Percentiles rank a stretch among this genome's conserved stretches.
Evolutionary conservation across 441 rosid species (phyloP).

Genomic region (Arabidopsis lyrata): DNA sequence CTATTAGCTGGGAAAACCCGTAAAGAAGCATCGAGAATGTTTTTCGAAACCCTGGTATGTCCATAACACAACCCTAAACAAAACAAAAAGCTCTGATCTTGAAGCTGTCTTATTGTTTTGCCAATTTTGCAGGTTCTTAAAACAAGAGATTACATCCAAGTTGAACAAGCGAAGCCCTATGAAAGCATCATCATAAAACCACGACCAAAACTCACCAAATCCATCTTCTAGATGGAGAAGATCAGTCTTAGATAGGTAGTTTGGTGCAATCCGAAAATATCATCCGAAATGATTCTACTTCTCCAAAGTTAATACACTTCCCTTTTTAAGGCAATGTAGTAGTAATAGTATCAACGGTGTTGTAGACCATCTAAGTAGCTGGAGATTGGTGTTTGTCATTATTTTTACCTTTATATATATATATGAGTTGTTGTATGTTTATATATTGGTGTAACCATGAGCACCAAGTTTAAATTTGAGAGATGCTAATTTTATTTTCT

Average conservation of each 20-base stretch:
- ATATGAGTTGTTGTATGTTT: constrained; percentile 42
- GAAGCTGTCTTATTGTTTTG: constrained; percentile 18
- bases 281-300: constrained; percentile 38
- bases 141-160: constrained; percentile 92
- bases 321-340: constrained; percentile 22
- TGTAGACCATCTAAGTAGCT: constrained; percentile 42
- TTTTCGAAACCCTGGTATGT: constrained; percentile 96
- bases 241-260: constrained; percentile 44
- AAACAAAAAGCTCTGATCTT: constrained; percentile 6
- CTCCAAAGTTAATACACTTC: constrained; percentile 25
- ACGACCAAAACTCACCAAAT: constrained; percentile 78
- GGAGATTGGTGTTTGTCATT: constrained; percentile 36
- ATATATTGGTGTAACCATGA: constrained; percentile 43
- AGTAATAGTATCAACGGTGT: constrained; percentile 38
- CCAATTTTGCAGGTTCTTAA: constrained; percentile 73
- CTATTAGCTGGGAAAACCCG: constrained; percentile 93
- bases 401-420: constrained; percentile 31
- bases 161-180: constrained; percentile 79
- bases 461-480: constrained; percentile 39
- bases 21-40: constrained; percentile 99
- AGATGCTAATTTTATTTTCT: constrained; percentile 38
- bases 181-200: constrained; percentile 74
- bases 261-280: constrained; percentile 38
- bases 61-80: constrained; percentile 2
- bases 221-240: constrained; percentile 62